Conservation (phyloP, 192 early-diverging fungal genomes). For the Backusella sp. region DNA sequence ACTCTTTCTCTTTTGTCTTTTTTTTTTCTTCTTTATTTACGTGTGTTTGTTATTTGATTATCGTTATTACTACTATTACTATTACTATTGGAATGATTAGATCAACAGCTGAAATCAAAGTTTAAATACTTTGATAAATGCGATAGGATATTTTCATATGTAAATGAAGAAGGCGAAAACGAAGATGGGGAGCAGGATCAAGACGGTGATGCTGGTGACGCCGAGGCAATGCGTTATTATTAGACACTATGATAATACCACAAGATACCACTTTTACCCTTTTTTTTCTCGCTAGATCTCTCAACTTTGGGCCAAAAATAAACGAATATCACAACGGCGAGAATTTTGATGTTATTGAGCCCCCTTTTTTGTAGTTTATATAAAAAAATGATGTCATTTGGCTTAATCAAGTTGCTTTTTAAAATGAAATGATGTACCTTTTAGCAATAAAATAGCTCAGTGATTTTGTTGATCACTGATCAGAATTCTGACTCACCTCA, state of each 20-base stretch:
- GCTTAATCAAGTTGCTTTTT: too few relatives aligned
- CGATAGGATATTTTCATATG: constrained; percentile 3
- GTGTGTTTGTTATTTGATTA: background rate
- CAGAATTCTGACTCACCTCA: too few relatives aligned
- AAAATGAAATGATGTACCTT: too few relatives aligned
- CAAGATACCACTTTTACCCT: background rate
- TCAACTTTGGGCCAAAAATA: too few relatives aligned
- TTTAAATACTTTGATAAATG: constrained; percentile 11
- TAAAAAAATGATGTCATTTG: too few relatives aligned
- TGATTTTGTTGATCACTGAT: too few relatives aligned
- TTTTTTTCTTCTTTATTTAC: background rate
- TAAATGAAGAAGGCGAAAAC: background rate
- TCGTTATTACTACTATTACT: background rate
- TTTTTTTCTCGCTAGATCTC: too few relatives aligned
- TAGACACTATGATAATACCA: background rate
- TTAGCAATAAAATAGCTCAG: too few relatives aligned
- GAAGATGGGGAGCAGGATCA: background rate
- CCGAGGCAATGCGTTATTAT: background rate
- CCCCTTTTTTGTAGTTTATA: too few relatives aligned
- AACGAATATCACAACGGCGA: too few relatives aligned
- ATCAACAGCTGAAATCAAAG: constrained; percentile 12
- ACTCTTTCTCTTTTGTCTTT: background rate
- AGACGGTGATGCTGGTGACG: background rate
- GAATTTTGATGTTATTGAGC: too few relatives aligned
- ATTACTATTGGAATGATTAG: background rate